Percentiles rank a stretch among this genome's conserved stretches.
These are phyloP conservation scores for Exidia glandulosa DNA, from an alignment of 768 basidiomycete species.

Conservation along the genomic window DNA sequence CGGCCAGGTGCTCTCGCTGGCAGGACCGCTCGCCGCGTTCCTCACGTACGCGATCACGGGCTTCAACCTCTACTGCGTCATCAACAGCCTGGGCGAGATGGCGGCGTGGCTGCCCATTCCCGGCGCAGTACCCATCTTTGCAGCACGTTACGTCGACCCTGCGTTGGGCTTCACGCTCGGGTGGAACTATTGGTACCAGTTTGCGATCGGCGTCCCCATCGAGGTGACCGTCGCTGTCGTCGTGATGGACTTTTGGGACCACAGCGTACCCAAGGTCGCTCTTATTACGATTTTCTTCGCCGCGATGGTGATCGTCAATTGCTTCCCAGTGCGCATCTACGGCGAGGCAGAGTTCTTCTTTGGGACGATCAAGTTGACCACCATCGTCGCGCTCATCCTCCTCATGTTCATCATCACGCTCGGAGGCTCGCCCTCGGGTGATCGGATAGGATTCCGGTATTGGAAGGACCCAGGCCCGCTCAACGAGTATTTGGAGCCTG, in stretches of 20 bases:
- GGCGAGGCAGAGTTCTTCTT: neutral
- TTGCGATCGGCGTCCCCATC: constrained; percentile 19
- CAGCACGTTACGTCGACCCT: constrained; percentile 20
- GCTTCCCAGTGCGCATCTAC: constrained; percentile 26
- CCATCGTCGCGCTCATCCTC: constrained; percentile 16
- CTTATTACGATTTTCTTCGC: constrained; percentile 34
- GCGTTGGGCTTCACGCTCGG: constrained; percentile 20
- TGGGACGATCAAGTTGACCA: neutral
- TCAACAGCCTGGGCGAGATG: constrained; percentile 11
- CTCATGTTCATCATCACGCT: constrained; percentile 26
- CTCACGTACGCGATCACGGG: neutral
- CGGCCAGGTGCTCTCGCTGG: neutral
- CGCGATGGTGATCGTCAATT: constrained; percentile 1
- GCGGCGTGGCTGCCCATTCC: constrained; percentile 14
- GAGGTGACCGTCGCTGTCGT: constrained; percentile 47
- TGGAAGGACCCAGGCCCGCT: constrained; percentile 45
- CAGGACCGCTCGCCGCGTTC: neutral
- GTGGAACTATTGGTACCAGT: constrained; percentile 18
- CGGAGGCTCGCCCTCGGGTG: neutral
- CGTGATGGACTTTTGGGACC: constrained; percentile 42
- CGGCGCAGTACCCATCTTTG: constrained; percentile 26
- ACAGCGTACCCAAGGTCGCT: constrained; percentile 34
- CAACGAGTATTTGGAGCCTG: constrained; percentile 42
- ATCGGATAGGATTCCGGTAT: neutral
- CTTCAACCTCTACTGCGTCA: neutral